Evolutionary conservation across 768 basidiomycete genomes (phyloP), one percentile per base, ranked within the genome.

Genomic region (Tricholoma sp.): DNA sequence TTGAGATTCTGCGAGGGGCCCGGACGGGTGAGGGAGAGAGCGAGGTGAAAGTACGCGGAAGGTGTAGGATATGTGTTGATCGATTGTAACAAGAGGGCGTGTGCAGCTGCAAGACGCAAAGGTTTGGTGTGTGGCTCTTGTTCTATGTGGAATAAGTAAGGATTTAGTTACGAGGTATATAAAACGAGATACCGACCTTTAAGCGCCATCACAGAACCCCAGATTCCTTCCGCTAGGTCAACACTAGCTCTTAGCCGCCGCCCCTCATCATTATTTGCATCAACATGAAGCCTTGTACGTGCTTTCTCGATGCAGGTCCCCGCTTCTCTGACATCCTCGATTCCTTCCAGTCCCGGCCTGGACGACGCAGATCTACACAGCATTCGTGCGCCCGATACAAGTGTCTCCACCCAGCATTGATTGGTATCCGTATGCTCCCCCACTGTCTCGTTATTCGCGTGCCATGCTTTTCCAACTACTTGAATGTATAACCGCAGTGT

Each of bases 401-500:
- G 76, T 4, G 88, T 88, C 61, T 86, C 79, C 5, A 95, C 84
- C 83, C 92, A 96, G 35, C 81, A 71, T 11, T 70, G 67, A 66
- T 94, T 86, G 0, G 77, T 78, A 61, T 96, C 93, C 41, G 75
- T 73, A 39, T 87, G 80, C 21, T 78, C 74, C 61, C 64, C 19
- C 64, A 67, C 68, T 5, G 64, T 68, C 18, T 54, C 52, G 3
- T 45, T 50, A 5, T 58, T 72, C 12, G 90, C 84, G 65, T 94
- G 81, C 56, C 85, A 82, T 9, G 91, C 86, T 68, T 97, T 97
- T 39, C 85, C 78, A 8, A 94, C 89, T 14, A 95, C 81, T 64
- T 91, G 88, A 8, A 88, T 79, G 65, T 98, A 98, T 27, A 98
- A 74, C 35, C 82, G 77, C 37, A 98, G 78, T 0, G 86, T 89